Evolutionary conservation across 2,329 filamentous ascomycete genomes (phyloP), one percentile per base, ranked within the genome.

Genomic region (Trichoderma brevicompactum): DNA sequence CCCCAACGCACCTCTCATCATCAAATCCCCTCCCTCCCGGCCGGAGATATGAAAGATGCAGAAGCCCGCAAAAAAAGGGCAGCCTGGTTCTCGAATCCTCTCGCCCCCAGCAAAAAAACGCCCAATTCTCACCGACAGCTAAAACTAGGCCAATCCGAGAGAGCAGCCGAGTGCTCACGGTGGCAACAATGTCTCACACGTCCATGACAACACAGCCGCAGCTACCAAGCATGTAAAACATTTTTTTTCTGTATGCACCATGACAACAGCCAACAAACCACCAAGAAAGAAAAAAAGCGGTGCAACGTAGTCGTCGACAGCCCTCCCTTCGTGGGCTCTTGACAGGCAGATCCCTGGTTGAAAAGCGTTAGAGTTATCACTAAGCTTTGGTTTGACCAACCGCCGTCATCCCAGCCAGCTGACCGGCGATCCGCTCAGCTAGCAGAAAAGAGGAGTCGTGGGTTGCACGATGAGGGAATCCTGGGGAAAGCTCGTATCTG

Each of bases 371-470:
- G 62, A 55, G 17, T 56, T 41, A 10, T 50, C n/a, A 38, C 53
- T 52, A 59, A 23, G 7, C 52, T 17, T 8, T 15, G 44, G 6
- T 34, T 38, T 9, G 48, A 50, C 28, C 53, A 64, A 44, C 52
- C 15, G 19, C 43, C 32, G 15, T 34, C 52, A 48, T 50, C 28
- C 32, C 9, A 58, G 44, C 62, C 43, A 44, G 44, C 54, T 54
- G 55, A 62, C 41, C 46, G 56, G 19, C 48, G 56, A 65, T 65
- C 56, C 64, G 64, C 55, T 53, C 40, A 65, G 62, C 62, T 60
- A 36, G 23, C 28, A 52, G 4, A 46, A 55, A n/a, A 41, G 32
- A 55, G 41, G 43, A 64, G 50, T 34, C 38, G 3, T 38, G 17
- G 8, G 28, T 63, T 13, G 32, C 40, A 46, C 60, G 7, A 53